phyloP scores from a whole-genome alignment of 257 asterid genomes.

The Marsdenia floribunda region DNA sequence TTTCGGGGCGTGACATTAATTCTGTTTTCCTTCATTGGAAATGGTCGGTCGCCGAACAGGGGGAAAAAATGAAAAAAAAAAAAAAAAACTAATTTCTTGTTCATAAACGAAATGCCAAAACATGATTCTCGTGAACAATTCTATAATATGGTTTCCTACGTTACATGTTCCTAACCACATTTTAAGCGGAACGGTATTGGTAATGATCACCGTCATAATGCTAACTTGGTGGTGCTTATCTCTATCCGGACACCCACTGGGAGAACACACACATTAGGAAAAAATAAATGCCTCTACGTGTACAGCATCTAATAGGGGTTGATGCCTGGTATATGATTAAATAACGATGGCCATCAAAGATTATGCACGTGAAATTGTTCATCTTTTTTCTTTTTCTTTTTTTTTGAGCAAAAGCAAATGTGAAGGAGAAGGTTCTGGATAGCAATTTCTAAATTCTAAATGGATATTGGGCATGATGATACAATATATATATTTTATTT shows the following conservation, averaged over 20 bases:
- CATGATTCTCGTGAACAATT: too few species aligned
- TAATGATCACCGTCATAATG: not conserved
- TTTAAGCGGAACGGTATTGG: not conserved
- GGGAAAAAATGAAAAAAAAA: too few species aligned
- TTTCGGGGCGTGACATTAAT: too few species aligned
- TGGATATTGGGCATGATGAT: too few species aligned
- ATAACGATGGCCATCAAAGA: not conserved
- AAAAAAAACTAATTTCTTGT: too few species aligned
- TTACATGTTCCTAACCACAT: not conserved
- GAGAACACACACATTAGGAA: not conserved
- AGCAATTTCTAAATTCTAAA: not conserved
- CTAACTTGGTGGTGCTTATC: not conserved
- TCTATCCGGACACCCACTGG: conserved; percentile 4
- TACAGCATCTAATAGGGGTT: not conserved
- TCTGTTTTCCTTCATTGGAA: too few species aligned
- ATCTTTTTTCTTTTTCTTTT: too few species aligned
- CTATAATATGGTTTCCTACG: too few species aligned
- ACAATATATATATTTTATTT: too few species aligned
- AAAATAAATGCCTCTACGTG: not conserved
- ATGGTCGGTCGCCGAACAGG: too few species aligned
- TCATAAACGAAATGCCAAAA: too few species aligned
- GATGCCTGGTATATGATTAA: too few species aligned
- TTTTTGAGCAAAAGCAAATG: not conserved
- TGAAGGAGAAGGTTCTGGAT: not conserved
- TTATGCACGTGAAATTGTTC: conserved; percentile 3